phyloP scores from a whole-genome alignment of 1,284 basidiomycete species.

The Austroboletus niveus region DNA sequence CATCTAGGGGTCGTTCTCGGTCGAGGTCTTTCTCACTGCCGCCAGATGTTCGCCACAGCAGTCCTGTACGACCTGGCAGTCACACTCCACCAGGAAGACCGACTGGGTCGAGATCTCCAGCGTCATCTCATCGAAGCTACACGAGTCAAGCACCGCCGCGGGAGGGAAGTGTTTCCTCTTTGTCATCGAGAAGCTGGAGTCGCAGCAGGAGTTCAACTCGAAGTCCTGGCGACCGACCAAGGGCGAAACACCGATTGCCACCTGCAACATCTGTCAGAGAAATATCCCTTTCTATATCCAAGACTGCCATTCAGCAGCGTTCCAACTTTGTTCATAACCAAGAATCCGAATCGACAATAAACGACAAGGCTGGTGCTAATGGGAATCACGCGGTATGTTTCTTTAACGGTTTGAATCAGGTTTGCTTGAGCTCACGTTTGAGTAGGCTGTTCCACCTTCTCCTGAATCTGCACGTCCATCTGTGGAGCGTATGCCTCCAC shows the following conservation, averaged over 20 bases:
- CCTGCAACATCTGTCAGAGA: slow-evolving; percentile 44
- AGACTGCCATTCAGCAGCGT: slow-evolving; percentile 29
- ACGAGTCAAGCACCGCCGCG: slow-evolving; percentile 28
- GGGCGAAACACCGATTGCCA: slow-evolving; percentile 64
- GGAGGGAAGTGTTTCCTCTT: slow-evolving; percentile 47
- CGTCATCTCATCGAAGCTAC: slow-evolving; percentile 36
- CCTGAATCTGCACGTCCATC: slow-evolving; percentile 23
- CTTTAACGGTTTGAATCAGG: neutral
- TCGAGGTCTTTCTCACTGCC: slow-evolving; percentile 59
- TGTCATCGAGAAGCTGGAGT: slow-evolving; percentile 47
- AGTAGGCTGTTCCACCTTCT: slow-evolving; percentile 22
- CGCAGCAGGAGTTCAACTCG: slow-evolving; percentile 52
- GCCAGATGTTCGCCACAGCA: slow-evolving; percentile 50
- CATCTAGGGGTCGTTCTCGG: slow-evolving; percentile 61
- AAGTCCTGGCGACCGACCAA: slow-evolving; percentile 48
- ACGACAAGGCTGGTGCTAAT: slow-evolving; percentile 33
- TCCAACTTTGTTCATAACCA: slow-evolving; percentile 18
- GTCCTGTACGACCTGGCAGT: slow-evolving; percentile 37
- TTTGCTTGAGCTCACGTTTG: slow-evolving; percentile 10
- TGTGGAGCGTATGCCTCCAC: slow-evolving; percentile 32
- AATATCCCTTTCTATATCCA: slow-evolving; percentile 35
- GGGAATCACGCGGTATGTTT: slow-evolving; percentile 35
- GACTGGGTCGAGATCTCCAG: slow-evolving; percentile 36
- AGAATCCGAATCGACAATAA: slow-evolving; percentile 24
- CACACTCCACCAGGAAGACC: slow-evolving; percentile 36